Evolutionary conservation across 2,329 filamentous ascomycete species (phyloP), one percentile per base, ranked within the genome.

Genomic region (Celoporthe dispersa): DNA sequence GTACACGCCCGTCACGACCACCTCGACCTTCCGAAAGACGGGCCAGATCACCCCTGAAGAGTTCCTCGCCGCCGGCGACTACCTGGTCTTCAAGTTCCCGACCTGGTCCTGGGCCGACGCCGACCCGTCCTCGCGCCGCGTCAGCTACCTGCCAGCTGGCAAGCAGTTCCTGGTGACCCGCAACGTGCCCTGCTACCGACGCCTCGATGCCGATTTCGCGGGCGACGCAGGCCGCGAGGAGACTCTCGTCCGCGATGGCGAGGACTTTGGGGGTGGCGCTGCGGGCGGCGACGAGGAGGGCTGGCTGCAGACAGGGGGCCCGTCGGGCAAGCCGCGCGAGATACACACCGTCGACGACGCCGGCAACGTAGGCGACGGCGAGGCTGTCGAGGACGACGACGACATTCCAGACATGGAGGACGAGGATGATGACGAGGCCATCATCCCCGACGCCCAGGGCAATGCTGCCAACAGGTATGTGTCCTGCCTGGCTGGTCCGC

Each of bases 321-420:
- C 92, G 78, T 89, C 93, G 73, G 88, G 92, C 63, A 91, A 92
- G 81, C 90, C 90, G 33, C 86, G 88, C 75, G 94, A 97, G 80
- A 94, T 98, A 57, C 86, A 93, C 75, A 97, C 94, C 0, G 90
- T 98, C 33, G 94, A 97, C 77, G 94, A 97, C 76, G 91, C 92
- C 33, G 95, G 94, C 35, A 95, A 96, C 77, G 85, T 97, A 60
- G 94, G 92, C 19, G 93, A 94, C 70, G 85, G 88, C 69, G 90
- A 90, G 65, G 86, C 89, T 41, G 84, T 92, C 6, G 87, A 90
- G 37, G 60, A 64, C 28, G 91, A 91, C 66, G 90, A 93, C 60
- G 95, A 98, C 76, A 98, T 98, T 72, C 95, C 94, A 0, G 95
- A 98, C 78, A 98, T 98, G 94, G 96, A 98, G 78, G 96, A 98